These are phyloP conservation scores for Fusarium sp. DNA, from an alignment of 2,329 filamentous ascomycete genomes.

Conservation along the genomic window DNA sequence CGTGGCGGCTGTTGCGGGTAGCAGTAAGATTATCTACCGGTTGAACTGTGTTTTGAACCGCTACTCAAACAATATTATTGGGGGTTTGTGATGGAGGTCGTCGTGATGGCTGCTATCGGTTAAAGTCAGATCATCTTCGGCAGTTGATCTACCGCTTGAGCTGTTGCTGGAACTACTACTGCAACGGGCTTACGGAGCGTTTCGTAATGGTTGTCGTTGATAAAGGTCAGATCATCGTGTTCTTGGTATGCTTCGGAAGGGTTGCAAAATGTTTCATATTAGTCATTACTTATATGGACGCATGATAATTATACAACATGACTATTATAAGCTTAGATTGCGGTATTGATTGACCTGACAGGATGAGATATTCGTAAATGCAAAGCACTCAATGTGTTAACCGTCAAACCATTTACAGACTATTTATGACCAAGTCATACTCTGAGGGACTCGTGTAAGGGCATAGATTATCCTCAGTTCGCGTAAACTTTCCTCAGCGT, in stretches of 20 bases:
- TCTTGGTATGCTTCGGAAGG: background rate
- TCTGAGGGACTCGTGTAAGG: no score
- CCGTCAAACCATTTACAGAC: background rate
- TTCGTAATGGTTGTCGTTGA: background rate
- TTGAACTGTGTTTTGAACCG: background rate
- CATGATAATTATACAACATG: no score
- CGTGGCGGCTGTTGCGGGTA: background rate
- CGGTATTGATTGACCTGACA: accelerated
- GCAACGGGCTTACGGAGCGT: background rate
- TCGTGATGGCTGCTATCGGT: accelerated
- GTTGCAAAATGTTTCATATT: no score
- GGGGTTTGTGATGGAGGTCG: no score
- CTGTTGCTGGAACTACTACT: background rate
- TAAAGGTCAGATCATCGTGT: background rate
- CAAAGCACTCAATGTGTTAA: background rate
- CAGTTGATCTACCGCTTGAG: background rate
- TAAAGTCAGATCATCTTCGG: background rate
- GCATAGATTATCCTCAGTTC: background rate
- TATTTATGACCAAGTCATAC: no score
- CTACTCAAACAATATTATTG: no score
- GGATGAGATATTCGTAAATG: background rate
- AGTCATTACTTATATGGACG: background rate
- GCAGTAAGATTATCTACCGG: background rate
- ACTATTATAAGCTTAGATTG: accelerated
- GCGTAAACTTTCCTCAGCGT: no score